Evolutionary conservation across 352 stramenopile species (phyloP), one percentile per base, ranked within the genome.

Genomic region (Phytophthora cactorum): DNA sequence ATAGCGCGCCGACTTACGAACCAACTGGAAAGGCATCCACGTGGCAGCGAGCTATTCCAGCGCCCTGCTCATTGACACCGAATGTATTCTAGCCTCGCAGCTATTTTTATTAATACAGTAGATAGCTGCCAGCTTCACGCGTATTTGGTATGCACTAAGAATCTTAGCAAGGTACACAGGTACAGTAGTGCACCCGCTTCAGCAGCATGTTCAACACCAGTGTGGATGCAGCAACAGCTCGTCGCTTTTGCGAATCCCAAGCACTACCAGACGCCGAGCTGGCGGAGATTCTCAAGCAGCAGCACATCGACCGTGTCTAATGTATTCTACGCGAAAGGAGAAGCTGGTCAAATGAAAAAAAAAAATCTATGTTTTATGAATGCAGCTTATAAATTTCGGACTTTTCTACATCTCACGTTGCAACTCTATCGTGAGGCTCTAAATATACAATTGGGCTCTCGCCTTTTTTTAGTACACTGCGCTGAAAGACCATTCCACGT

Each of bases 401-500:
- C 5, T 68, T 45, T 50, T 54, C 52, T 75, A 75, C 62, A 72
- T 66, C 60, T 74, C 51, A 69, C 68, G 52, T 59, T 68, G 50
- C 49, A 72, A 56, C 57, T 76, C 64, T 73, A 70, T 77, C 50
- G 59, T 67, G 65, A 68, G 65, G 60, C 29, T 73, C 29, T 73
- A 75, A 51, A 72, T 65, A 56, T 70, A 75, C 66, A 75, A 2
- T 17, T 51, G n/a, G 39, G 15, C 6, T 66, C 29, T 53, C 22
- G 36, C 54, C 63, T 68, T 58, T 22, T 22, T 66, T 74, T 88
- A 93, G 57, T 90, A 93, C 55, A 90, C 57, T 8, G 81, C 82
- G 28, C 84, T 93, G 70, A 93, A 93, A n/a, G 84, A 75, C 84
- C 84, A 93, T 51, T 90, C 75, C 53, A 93, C 77, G 51, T 84